Evolutionary conservation across 306 rosid species (phyloP), one percentile per base, ranked within the genome.

Genomic region (Carpinus fangiana): DNA sequence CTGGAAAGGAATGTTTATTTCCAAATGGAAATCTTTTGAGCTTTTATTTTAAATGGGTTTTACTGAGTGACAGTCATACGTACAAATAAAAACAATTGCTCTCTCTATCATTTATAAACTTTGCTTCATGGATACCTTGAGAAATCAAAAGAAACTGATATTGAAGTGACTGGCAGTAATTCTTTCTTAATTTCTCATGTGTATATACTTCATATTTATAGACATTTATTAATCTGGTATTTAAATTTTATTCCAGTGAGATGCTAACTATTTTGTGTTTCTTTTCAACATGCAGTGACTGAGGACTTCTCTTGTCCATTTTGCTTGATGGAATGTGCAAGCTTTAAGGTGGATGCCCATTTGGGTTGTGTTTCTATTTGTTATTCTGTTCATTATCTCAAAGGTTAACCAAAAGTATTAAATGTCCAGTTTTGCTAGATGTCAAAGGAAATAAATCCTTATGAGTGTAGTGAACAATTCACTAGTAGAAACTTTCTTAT

Each of bases 271-370:
- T 71, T 21, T 17, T 77, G 16, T 76, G 59, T 53, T 83, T 74
- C 80, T 77, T 73, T 79, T 78, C 53, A 38, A 76, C 77, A 75
- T 88, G 83, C 91, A 95, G 99, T 93, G 73, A 93, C 98, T 9
- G 99, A 95, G 80, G 93, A 88, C 84, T 93, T 91, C 84, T 73
- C 94, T 78, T 95, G 99, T 74, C 97, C 99, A 26, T 93, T 95
- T 92, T 95, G 99, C 86, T 80, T 90, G 89, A 90, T 91, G 94
- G 92, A 82, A 79, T 93, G 99, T 72, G 93, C 92, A 57, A 91
- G 90, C 92, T 93, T 88, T 89, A 93, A 93, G 99, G 99, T 93
- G 84, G 68, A 62, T 68, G 60, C 66, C 72, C 72, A 38, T 52
- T 50, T 53, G 77, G 57, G 67, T 80, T 56, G 36, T 76, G 72